Base-by-base conservation (phyloP, 2,329 filamentous ascomycete genomes). In the Colletotrichum trifolii region DNA sequence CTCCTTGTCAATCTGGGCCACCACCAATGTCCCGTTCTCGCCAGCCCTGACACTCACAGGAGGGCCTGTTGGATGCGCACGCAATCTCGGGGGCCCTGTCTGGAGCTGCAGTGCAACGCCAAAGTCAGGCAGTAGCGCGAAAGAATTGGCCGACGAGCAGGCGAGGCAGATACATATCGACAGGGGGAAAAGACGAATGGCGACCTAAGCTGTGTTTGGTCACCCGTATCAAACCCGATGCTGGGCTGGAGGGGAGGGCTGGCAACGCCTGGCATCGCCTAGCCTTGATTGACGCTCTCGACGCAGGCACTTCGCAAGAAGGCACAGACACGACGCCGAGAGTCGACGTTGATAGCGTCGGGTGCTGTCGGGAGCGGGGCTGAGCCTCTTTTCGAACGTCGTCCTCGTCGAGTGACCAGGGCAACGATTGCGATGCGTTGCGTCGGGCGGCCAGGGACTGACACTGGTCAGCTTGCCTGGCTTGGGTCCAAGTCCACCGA, bases 141-240 rank as follows among this genome's bases (percentile, higher is more conserved):
- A 60, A 49, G 60, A 64, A 64, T 54, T 60, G 56, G 49, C 61
- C 61, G 61, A 64, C 61, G 60, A 55, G 61, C 34, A 49, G 46
- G 54, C 42, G 42, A 42, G 38, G 17, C 40, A 38, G 42, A 35
- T 33, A 36, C n/a, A 13, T 33, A 47, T n/a, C 13, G 13, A 12
- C n/a, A 15, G 45, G 50, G 57, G 4, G 38, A 7, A 40, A 40
- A 40, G 38, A 52, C 34, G 40, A 34, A 34, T 52, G 58, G n/a
- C 49, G 48, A 34, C 33, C 25, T 45, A 39, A 45, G 34, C 57
- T 12, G 49, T 35, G 8, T 34, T 40, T 12, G 56, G 38, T 49
- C 39, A 54, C 38, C 50, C 45, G 56, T 54, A 58, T 53, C 46
- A 60, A 60, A 40, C 34, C 50, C 25, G 33, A 10, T 36, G 40